Percentiles rank a stretch among this genome's conserved stretches.
These are phyloP conservation scores for Gonapodya prolifera DNA, from an alignment of 192 early-diverging fungal species.

Conservation along the genomic window DNA sequence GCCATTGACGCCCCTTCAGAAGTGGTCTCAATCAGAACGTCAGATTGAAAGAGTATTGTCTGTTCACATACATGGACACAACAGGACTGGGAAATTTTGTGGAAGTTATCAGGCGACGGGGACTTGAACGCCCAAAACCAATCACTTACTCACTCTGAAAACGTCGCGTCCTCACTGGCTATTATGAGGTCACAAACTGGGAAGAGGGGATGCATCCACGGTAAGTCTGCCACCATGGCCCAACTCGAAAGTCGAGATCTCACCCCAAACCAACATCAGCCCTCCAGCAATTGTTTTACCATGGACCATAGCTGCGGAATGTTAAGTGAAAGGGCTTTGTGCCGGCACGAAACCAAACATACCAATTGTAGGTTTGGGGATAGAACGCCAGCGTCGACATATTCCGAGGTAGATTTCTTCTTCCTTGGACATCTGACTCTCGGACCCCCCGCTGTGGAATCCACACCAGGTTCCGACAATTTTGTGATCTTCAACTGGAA, in stretches of 20 bases:
- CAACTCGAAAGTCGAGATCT: no score
- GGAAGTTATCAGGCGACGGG: not conserved
- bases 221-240: no score
- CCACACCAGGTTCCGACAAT: not conserved
- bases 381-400: not conserved
- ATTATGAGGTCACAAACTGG: not conserved
- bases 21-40: not conserved
- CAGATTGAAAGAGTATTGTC: not conserved
- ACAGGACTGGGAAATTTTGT: not conserved
- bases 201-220: no score
- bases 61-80: not conserved
- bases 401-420: constrained; percentile 5
- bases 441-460: not conserved
- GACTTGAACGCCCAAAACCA: not conserved
- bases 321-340: not conserved
- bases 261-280: not conserved
- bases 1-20: not conserved
- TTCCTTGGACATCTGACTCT: not conserved
- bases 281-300: not conserved
- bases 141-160: not conserved
- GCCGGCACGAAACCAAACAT: not conserved
- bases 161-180: not conserved
- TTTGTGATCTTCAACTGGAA: not conserved
- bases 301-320: not conserved
- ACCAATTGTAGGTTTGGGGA: not conserved